Conservation (phyloP, 2,329 filamentous ascomycete genomes). For the Aspergillus ustus region DNA sequence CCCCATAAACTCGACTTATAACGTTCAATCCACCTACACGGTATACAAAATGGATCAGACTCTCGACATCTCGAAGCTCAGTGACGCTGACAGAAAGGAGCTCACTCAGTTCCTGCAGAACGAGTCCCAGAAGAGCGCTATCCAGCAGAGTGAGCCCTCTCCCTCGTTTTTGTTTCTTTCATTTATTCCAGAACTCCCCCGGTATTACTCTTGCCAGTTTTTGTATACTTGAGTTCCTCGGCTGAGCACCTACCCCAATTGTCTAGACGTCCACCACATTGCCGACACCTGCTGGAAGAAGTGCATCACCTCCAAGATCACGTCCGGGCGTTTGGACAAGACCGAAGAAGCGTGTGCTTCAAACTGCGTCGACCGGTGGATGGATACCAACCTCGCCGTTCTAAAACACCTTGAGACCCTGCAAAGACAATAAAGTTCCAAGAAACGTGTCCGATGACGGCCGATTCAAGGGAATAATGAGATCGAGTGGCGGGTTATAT, state of each 20-base stretch:
- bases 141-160: slow-evolving; percentile 54
- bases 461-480: not conserved
- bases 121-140: slow-evolving; percentile 77
- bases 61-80: slow-evolving; percentile 74
- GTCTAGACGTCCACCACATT: slow-evolving; percentile 60
- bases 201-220: not conserved
- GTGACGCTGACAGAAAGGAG: slow-evolving; percentile 81
- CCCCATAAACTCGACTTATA: not conserved
- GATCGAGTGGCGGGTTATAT: not conserved
- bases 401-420: slow-evolving; percentile 79
- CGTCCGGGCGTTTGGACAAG: slow-evolving; percentile 72
- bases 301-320: slow-evolving; percentile 78
- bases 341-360: slow-evolving; percentile 81
- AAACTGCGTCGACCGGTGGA: slow-evolving; percentile 92
- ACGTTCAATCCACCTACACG: not conserved
- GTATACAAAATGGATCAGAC: slow-evolving; percentile 43
- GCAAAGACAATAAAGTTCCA: slow-evolving; percentile 44
- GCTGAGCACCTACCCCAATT: not conserved
- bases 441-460: not conserved
- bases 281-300: slow-evolving; percentile 92
- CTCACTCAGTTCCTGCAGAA: slow-evolving; percentile 83
- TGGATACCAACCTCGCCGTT: slow-evolving; percentile 86
- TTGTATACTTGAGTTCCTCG: not conserved
- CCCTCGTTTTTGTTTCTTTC: too few species aligned
- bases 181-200: not conserved